Conservation (phyloP, 2,329 filamentous ascomycete species). For the Myriangium duriaei region DNA sequence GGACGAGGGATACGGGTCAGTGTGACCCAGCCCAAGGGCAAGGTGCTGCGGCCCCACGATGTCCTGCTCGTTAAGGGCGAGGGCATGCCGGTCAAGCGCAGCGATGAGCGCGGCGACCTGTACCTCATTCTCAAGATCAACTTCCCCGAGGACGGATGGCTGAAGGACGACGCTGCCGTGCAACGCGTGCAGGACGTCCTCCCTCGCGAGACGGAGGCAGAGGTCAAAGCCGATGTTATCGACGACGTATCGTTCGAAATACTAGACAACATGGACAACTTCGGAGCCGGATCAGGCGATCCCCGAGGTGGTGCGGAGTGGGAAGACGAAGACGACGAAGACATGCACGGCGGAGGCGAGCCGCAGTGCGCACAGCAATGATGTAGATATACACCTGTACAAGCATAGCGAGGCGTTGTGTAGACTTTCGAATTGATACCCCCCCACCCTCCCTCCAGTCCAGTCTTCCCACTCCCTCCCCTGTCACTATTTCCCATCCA, state of each 20-base stretch:
- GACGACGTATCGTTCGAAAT: constrained; percentile 82
- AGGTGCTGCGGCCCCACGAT: constrained; percentile 71
- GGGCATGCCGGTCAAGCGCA: constrained; percentile 87
- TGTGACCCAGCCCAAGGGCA: constrained; percentile 57
- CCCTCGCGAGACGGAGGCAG: constrained; percentile 35
- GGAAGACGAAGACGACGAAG: constrained; percentile 59
- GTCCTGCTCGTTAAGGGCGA: constrained; percentile 76
- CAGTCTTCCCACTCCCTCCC: not conserved
- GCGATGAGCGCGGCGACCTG: constrained; percentile 71
- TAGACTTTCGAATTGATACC: constrained; percentile 1
- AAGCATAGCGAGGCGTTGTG: not conserved
- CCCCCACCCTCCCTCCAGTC: not conserved
- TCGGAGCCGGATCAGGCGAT: constrained; percentile 60
- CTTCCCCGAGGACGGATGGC: constrained; percentile 81
- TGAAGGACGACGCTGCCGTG: constrained; percentile 54
- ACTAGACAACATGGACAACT: constrained; percentile 74
- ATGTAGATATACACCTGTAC: constrained; percentile 1
- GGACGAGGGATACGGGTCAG: constrained; percentile 76
- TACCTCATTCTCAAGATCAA: constrained; percentile 76
- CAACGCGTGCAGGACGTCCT: constrained; percentile 62
- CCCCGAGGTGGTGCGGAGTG: constrained; percentile 56
- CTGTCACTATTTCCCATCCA: not conserved
- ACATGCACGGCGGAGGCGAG: constrained; percentile 30
- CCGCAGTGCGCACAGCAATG: constrained; percentile 64
- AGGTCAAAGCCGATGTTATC: constrained; percentile 58